Evolutionary conservation across 345 rosid species (phyloP).

Genomic region (Dovyalis caffra): DNA sequence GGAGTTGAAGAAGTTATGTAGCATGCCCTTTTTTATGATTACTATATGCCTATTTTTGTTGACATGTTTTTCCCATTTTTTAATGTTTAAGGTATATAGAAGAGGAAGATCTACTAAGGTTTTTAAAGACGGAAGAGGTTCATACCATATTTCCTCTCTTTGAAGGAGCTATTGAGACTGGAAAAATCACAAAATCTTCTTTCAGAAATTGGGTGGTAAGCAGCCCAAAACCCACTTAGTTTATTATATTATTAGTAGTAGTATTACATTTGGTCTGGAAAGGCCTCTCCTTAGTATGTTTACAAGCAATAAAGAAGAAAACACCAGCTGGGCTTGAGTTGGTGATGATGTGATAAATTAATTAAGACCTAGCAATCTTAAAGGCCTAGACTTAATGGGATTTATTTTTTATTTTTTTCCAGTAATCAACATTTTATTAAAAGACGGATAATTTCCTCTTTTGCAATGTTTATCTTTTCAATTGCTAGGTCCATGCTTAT

Average conservation of each 20-base stretch:
- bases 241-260: no score
- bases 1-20: no score
- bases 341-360: no score
- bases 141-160: conserved; percentile 48
- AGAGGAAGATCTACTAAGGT: conserved; percentile 48
- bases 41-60: background rate
- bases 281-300: no score
- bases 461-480: background rate
- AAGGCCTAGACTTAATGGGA: no score
- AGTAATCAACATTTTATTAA: no score
- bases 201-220: conserved; percentile 58
- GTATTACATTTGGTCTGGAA: background rate
- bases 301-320: no score
- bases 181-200: conserved; percentile 42
- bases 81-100: conserved; percentile 38
- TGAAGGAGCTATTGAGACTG: conserved; percentile 52
- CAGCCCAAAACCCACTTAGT: background rate
- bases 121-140: conserved; percentile 42
- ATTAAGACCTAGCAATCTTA: no score
- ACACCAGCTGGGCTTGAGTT: no score
- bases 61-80: background rate
- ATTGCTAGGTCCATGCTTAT: conserved; percentile 57
- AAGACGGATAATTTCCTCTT: no score
- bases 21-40: no score
- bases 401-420: no score